Base-by-base conservation (phyloP, 805 yeast species). In the Maudiozyma serrabonitensis region DNA sequence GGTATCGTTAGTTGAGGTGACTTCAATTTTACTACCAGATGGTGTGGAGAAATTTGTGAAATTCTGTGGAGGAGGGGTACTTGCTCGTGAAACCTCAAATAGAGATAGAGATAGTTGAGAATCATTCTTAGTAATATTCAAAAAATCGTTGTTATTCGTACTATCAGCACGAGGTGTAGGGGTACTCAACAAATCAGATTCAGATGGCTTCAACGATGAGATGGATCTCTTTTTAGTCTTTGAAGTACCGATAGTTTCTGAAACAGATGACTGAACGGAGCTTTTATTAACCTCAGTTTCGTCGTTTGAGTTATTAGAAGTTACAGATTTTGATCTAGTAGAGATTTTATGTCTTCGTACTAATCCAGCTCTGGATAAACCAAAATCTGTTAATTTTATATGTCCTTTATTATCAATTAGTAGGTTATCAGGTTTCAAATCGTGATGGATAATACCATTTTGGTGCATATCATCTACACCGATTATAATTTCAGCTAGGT, bases 301-400 rank as follows among this genome's bases (percentile, higher is more conserved):
- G 6, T 45, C 31, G 5, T 16, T 37, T 18, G 45, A 28, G 15
- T 16, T 21, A 31, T 38, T 38, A 26, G 43, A 37, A 16, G 52
- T 54, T 11, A 46, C 16, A 32, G 41, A 41, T 39, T 50, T 54
- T 19, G 39, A 23, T 32, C 44, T 39, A 26, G 53, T 18, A 15
- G 42, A 26, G 15, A 21, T 57, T 59, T 77, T 75, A 61, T 89
- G 96, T 66, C 97, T 80, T 39, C 88, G 84, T 37, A 88, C 78
- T 42, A 90, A 77, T 31, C 97, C 97, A 74, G 89, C 81, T 62
- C 95, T 74, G 8, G 95, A 86, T 42, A 93, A 74, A 1, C 99
- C 99, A 71, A 93, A 93, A 68, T 93, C 99, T 0, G 97, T 90
- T 52, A 95, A 69, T 66, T 93, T 93, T 53, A 93, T 66, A 68